Conservation (phyloP, 768 basidiomycete genomes). For the Hirschioporus abietinus region DNA sequence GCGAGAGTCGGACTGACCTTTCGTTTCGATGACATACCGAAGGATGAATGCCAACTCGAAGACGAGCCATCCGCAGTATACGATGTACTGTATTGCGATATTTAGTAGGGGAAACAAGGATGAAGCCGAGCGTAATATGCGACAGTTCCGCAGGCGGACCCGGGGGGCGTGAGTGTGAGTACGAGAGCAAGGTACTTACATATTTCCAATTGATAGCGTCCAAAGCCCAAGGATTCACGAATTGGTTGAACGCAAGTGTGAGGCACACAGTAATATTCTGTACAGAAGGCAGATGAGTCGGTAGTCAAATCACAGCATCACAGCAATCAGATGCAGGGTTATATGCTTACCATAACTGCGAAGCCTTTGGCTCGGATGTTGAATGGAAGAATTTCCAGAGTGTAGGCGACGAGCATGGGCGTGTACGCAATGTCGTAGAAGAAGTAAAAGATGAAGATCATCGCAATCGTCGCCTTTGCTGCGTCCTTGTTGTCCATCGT, state of each 20-base stretch:
- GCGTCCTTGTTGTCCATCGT: constrained; percentile 24
- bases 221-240: constrained; percentile 75
- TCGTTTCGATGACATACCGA: constrained; percentile 55
- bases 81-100: constrained; percentile 37
- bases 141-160: constrained; percentile 28
- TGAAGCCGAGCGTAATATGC: constrained; percentile 31
- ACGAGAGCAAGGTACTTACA: constrained; percentile 19
- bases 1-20: constrained; percentile 31
- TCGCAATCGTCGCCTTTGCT: constrained; percentile 37
- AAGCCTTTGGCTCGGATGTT: constrained; percentile 77
- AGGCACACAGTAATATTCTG: constrained; percentile 61
- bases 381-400: constrained; percentile 77
- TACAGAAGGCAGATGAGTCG: not conserved
- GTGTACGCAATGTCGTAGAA: constrained; percentile 71
- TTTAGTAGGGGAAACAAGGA: not conserved
- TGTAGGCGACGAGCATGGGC: constrained; percentile 58
- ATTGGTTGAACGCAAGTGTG: constrained; percentile 72
- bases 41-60: constrained; percentile 56
- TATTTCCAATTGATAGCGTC: constrained; percentile 38
- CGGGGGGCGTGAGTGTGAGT: constrained; percentile 9
- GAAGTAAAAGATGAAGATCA: constrained; percentile 55
- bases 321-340: constrained; percentile 10
- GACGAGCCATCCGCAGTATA: constrained; percentile 60
- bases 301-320: not conserved
- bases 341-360: constrained; percentile 55